These are phyloP conservation scores for Fusarium sp. DNA, from an alignment of 2,329 filamentous ascomycete species.

Conservation along the genomic window DNA sequence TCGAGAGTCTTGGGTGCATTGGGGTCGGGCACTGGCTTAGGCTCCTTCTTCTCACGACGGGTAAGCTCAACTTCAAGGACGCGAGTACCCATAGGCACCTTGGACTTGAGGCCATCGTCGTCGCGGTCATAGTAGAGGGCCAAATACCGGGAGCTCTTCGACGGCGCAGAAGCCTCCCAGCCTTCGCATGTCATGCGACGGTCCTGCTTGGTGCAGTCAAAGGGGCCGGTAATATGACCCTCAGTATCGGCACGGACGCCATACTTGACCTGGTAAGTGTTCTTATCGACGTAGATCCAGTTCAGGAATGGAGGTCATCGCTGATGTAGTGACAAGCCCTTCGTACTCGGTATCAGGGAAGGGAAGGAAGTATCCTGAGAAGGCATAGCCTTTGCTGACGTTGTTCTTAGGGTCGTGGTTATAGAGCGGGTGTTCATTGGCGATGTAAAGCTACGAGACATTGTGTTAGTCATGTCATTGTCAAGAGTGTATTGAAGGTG, in stretches of 20 bases:
- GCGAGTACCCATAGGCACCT: slow-evolving; percentile 59
- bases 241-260: slow-evolving; percentile 58
- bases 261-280: slow-evolving; percentile 60
- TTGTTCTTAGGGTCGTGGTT: slow-evolving; percentile 49
- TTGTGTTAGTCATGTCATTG: neutral
- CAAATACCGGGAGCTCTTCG: slow-evolving; percentile 56
- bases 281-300: slow-evolving; percentile 62
- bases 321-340: slow-evolving; percentile 63
- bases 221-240: slow-evolving; percentile 59
- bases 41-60: slow-evolving; percentile 59
- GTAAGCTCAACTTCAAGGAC: slow-evolving; percentile 68
- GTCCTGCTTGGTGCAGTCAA: slow-evolving; percentile 65
- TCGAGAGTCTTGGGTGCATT: slow-evolving; percentile 39
- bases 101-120: slow-evolving; percentile 57
- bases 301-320: slow-evolving; percentile 62
- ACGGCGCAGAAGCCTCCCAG: slow-evolving; percentile 65
- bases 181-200: slow-evolving; percentile 61
- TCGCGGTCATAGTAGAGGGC: slow-evolving; percentile 62
- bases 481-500: neutral
- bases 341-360: slow-evolving; percentile 64
- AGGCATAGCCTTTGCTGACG: slow-evolving; percentile 64
- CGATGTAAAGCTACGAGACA: slow-evolving; percentile 43
- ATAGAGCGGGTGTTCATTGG: slow-evolving; percentile 44
- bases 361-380: slow-evolving; percentile 68
- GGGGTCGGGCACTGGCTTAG: slow-evolving; percentile 39